Percentiles rank a stretch among this genome's conserved stretches.
Evolutionary conservation across 768 basidiomycete genomes (phyloP).

Genomic region (Trametes coccinea): DNA sequence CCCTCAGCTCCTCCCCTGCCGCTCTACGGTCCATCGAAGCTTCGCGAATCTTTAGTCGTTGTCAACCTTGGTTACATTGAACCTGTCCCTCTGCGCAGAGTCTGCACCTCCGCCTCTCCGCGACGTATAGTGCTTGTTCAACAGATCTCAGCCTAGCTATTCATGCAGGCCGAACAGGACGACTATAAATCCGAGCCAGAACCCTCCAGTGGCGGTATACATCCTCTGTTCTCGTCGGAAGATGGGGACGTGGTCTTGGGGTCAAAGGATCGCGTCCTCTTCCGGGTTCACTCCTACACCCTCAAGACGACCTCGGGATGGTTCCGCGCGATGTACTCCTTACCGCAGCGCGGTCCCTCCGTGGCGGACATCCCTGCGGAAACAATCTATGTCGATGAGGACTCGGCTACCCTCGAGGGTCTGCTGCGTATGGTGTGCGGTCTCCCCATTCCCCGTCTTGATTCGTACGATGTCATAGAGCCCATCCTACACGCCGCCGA

Average conservation of each 20-base stretch:
- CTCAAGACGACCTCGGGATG: constrained; percentile 66
- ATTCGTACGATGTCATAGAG: constrained; percentile 56
- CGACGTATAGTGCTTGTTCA: too few relatives aligned
- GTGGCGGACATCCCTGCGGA: constrained; percentile 28
- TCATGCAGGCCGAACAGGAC: constrained; percentile 17
- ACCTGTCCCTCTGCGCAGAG: too few relatives aligned
- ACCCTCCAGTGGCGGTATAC: constrained; percentile 26
- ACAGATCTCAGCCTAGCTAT: not conserved
- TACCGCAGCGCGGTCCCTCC: constrained; percentile 43
- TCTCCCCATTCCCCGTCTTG: constrained; percentile 48
- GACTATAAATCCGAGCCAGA: constrained; percentile 5
- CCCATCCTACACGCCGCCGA: constrained; percentile 61
- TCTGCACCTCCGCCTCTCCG: too few relatives aligned
- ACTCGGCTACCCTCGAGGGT: constrained; percentile 51
- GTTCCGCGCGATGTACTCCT: constrained; percentile 60
- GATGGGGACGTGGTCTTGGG: constrained; percentile 60
- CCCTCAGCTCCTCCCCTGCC: too few relatives aligned
- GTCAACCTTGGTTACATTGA: too few relatives aligned
- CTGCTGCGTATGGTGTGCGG: constrained; percentile 65
- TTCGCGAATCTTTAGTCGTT: too few relatives aligned
- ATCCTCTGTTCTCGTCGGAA: constrained; percentile 50
- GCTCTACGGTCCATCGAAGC: too few relatives aligned
- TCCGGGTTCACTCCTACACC: constrained; percentile 59
- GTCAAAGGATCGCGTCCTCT: constrained; percentile 50
- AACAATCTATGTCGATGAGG: constrained; percentile 58